phyloP scores from a whole-genome alignment of 768 basidiomycete species.

The Tremella mesenterica region DNA sequence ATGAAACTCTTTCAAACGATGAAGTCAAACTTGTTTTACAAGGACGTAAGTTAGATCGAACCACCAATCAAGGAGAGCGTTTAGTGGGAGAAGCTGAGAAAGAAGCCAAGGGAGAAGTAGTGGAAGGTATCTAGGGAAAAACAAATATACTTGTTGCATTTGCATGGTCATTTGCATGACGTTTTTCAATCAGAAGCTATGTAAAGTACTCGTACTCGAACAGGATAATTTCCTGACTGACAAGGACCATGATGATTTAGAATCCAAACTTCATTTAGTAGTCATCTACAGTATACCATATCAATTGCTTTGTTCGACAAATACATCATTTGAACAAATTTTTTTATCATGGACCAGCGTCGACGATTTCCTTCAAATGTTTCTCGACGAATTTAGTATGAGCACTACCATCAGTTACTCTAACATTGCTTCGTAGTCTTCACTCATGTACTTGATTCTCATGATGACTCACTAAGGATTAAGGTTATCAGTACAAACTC shows the following conservation, averaged over 20 bases:
- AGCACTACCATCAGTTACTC: too few relatives aligned
- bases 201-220: background rate
- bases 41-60: conserved; percentile 54
- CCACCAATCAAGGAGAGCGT: conserved; percentile 16
- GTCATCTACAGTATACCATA: too few relatives aligned
- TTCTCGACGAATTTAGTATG: conserved; percentile 66
- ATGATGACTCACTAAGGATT: background rate
- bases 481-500: conserved; percentile 22
- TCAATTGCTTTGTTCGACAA: too few relatives aligned
- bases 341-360: too few relatives aligned
- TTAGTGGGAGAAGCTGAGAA: conserved; percentile 21
- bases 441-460: conserved; percentile 5
- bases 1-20: conserved; percentile 80
- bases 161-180: background rate
- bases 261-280: too few relatives aligned
- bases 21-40: conserved; percentile 79
- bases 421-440: background rate
- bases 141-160: conserved; percentile 3
- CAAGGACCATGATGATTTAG: too few relatives aligned
- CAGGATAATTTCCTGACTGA: too few relatives aligned
- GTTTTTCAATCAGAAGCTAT: background rate
- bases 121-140: conserved; percentile 28
- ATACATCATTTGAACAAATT: too few relatives aligned
- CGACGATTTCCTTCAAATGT: conserved; percentile 48
- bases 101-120: conserved; percentile 19